These are phyloP conservation scores for Suillus subalutaceus DNA, from an alignment of 768 basidiomycete species.

Conservation along the genomic window DNA sequence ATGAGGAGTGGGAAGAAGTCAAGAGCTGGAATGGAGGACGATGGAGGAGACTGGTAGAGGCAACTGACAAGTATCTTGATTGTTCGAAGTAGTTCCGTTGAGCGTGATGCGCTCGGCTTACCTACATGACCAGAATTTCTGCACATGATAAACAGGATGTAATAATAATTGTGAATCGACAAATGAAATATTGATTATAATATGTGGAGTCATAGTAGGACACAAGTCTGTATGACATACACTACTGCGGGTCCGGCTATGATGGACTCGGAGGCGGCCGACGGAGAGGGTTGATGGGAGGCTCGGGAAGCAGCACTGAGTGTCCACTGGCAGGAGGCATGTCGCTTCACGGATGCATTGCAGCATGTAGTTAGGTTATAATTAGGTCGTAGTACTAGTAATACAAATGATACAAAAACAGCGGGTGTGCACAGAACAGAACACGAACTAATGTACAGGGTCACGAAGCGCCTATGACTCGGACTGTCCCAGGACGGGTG, in stretches of 20 bases:
- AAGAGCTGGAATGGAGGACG: constrained; percentile 16
- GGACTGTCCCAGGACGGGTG: too few species aligned
- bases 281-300: constrained; percentile 36
- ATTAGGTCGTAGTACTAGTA: too few species aligned
- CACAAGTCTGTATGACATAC: background rate
- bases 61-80: constrained; percentile 19
- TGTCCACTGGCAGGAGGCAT: too few species aligned
- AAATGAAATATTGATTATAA: constrained; percentile 27
- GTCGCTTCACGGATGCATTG: too few species aligned
- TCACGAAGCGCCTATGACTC: too few species aligned
- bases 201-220: constrained; percentile 7
- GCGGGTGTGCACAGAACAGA: too few species aligned
- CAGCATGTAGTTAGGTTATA: too few species aligned
- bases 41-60: constrained; percentile 19
- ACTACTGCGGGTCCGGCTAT: background rate
- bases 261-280: constrained; percentile 26
- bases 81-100: constrained; percentile 10
- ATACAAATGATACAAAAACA: too few species aligned
- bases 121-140: background rate
- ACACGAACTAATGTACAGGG: too few species aligned
- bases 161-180: background rate
- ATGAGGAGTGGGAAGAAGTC: constrained; percentile 15
- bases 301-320: too few species aligned
- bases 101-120: background rate
- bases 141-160: background rate